A percentile compares a stretch with the other conserved stretches of the same genome.
Conservation (phyloP, 306 rosid species). For the Trifolium dubium region DNA sequence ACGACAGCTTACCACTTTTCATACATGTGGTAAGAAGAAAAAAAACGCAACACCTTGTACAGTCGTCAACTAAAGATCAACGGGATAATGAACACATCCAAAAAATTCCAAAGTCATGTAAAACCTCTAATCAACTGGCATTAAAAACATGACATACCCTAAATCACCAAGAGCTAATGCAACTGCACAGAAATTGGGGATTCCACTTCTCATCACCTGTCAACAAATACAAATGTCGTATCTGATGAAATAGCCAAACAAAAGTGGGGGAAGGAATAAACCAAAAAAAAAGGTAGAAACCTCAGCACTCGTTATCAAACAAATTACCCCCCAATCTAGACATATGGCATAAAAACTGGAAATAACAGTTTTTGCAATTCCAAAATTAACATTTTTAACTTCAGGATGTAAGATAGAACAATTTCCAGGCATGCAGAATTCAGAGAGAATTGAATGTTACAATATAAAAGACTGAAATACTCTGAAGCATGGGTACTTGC, state of each 20-base stretch:
- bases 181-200: conserved; percentile 98
- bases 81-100: conserved; percentile 22
- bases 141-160: conserved; percentile 70
- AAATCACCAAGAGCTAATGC: conserved; percentile 89
- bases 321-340: conserved; percentile 21
- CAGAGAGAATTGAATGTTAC: not conserved
- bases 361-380: conserved; percentile 18
- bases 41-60: not conserved
- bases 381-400: conserved; percentile 30
- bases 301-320: conserved; percentile 4
- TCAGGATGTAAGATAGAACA: conserved; percentile 10
- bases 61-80: conserved; percentile 4
- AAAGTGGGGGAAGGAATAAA: conserved; percentile 8
- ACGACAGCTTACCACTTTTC: conserved; percentile 17
- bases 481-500: too few relatives aligned
- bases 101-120: not conserved
- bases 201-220: conserved; percentile 97
- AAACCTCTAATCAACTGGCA: conserved; percentile 37
- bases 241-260: conserved; percentile 14
- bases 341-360: conserved; percentile 32
- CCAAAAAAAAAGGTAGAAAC: conserved; percentile 7
- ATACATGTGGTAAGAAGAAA: conserved; percentile 6
- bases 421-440: not conserved
- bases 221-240: conserved; percentile 34
- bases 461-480: conserved; percentile 11